Evolutionary conservation across 805 yeast genomes (phyloP).

Genomic region (Candida nitratophila): DNA sequence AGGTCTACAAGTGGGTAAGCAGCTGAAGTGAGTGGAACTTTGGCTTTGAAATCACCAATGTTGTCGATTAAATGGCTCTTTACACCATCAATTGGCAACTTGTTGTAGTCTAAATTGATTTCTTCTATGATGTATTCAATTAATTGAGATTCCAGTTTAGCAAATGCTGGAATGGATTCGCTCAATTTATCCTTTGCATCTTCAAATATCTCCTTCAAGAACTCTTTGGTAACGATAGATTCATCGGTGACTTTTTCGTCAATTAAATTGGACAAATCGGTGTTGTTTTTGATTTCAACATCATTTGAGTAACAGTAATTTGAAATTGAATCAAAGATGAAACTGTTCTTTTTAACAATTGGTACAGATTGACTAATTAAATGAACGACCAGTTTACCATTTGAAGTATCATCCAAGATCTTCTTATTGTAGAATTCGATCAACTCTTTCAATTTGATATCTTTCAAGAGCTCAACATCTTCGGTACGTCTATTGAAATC

Average conservation of each 20-base stretch:
- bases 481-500: slow-evolving; percentile 56
- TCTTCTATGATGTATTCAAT: slow-evolving; percentile 8
- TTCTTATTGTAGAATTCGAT: slow-evolving; percentile 43
- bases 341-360: slow-evolving; percentile 11
- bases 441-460: slow-evolving; percentile 50
- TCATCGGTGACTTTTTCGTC: slow-evolving; percentile 11
- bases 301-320: slow-evolving; percentile 24
- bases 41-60: slow-evolving; percentile 50
- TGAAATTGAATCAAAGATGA: slow-evolving; percentile 19
- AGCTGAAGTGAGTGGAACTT: slow-evolving; percentile 47
- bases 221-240: slow-evolving; percentile 5
- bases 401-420: slow-evolving; percentile 22
- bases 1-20: slow-evolving; percentile 42
- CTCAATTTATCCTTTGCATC: slow-evolving; percentile 9
- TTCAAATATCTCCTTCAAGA: not conserved
- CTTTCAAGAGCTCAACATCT: slow-evolving; percentile 50
- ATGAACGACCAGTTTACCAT: slow-evolving; percentile 49
- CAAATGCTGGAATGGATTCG: slow-evolving; percentile 13
- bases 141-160: slow-evolving; percentile 13
- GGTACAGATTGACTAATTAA: slow-evolving; percentile 46
- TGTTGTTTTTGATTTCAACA: slow-evolving; percentile 14
- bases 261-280: slow-evolving; percentile 14
- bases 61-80: slow-evolving; percentile 38
- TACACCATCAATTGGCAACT: slow-evolving; percentile 4
- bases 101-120: slow-evolving; percentile 8